These are phyloP conservation scores for Coniochaeta sp. DNA, from an alignment of 2,329 filamentous ascomycete genomes.

Conservation along the genomic window DNA sequence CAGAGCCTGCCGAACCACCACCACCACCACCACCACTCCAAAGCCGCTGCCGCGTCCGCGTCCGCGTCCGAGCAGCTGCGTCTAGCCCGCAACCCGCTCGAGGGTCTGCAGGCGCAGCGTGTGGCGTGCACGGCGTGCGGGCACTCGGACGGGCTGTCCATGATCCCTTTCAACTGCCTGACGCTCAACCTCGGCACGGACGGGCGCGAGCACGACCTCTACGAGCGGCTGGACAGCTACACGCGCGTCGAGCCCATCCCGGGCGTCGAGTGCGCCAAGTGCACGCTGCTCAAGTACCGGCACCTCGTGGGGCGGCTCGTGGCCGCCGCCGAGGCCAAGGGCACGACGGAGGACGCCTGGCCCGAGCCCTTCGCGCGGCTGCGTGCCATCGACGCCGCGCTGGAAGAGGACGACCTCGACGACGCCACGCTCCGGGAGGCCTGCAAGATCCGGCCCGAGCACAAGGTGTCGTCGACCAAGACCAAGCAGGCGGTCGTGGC, in stretches of 20 bases:
- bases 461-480: constrained; percentile 72
- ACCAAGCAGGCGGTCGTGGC: constrained; percentile 84
- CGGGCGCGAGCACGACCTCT: constrained; percentile 58
- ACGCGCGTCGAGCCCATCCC: constrained; percentile 79
- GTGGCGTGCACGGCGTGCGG: constrained; percentile 83
- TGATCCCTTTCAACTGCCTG: constrained; percentile 91
- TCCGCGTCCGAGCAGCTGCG: constrained; percentile 18
- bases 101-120: constrained; percentile 80
- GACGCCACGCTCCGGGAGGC: constrained; percentile 54
- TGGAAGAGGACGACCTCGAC: constrained; percentile 75
- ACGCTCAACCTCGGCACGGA: constrained; percentile 71
- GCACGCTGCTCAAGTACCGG: constrained; percentile 62
- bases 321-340: constrained; percentile 26
- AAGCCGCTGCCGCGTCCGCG: constrained; percentile 24
- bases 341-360: constrained; percentile 39
- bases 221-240: constrained; percentile 76
- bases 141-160: constrained; percentile 77
- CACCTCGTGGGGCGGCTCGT: constrained; percentile 40
- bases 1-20: constrained; percentile 35
- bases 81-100: constrained; percentile 62
- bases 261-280: constrained; percentile 86
- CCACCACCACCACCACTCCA: too few species aligned
- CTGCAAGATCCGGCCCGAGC: constrained; percentile 61
- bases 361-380: constrained; percentile 49
- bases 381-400: constrained; percentile 57